phyloP scores from a whole-genome alignment of 148 eudicot species.

The Drosera capensis region DNA sequence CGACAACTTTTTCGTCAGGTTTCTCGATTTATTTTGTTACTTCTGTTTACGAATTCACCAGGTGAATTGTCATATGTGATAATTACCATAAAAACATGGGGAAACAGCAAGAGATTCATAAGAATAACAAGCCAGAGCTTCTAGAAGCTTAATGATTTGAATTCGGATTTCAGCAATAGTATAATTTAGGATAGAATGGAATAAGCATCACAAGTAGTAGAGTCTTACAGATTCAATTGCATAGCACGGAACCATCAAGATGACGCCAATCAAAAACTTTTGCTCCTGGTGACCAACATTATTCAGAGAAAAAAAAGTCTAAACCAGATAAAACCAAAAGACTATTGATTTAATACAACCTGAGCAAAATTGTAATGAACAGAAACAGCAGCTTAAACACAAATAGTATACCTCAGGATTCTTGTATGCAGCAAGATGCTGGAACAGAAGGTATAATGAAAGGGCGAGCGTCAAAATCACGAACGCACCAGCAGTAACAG shows the following conservation, averaged over 20 bases:
- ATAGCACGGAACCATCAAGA: conserved; percentile 95
- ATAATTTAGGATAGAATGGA: not conserved
- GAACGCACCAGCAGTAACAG: conserved; percentile 46
- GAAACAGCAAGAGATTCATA: too few species aligned
- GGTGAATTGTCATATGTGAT: too few species aligned
- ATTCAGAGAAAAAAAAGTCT: too few species aligned
- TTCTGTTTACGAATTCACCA: too few species aligned
- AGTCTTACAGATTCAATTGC: conserved; percentile 88
- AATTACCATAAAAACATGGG: too few species aligned
- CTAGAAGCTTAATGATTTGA: too few species aligned
- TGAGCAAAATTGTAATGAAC: not conserved
- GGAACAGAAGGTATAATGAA: conserved; percentile 70
- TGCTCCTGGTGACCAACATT: conserved; percentile 84
- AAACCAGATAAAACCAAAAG: conserved; percentile 1
- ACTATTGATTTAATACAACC: not conserved
- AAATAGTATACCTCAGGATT: conserved; percentile 67
- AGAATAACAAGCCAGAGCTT: too few species aligned
- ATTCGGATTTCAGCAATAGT: conserved; percentile 1
- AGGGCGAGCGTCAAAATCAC: conserved; percentile 52
- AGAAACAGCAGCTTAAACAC: not conserved
- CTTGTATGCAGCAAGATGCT: conserved; percentile 80
- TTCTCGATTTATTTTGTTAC: too few species aligned
- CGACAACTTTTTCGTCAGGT: too few species aligned
- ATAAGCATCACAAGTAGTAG: not conserved
- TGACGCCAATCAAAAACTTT: conserved; percentile 87